phyloP scores from a whole-genome alignment of 2,329 filamentous ascomycete species.

The Phialemonium atrogriseum region DNA sequence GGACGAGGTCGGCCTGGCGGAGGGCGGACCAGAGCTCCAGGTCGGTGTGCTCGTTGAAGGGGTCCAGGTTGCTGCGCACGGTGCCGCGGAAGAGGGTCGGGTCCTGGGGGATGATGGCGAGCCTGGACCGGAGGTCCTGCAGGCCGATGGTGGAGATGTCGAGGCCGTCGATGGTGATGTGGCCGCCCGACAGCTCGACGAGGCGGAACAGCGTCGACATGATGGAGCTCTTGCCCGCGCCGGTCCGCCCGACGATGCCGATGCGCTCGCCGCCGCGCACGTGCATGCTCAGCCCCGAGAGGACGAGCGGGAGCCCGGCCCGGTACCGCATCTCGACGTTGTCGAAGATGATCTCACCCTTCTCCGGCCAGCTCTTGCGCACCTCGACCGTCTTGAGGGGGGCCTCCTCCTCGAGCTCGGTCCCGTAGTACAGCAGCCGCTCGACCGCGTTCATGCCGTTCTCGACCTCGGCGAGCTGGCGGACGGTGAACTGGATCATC shows the following conservation, averaged over 20 bases:
- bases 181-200: slow-evolving; percentile 54
- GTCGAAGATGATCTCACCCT: slow-evolving; percentile 71
- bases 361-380: slow-evolving; percentile 71
- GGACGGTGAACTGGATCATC: slow-evolving; percentile 92
- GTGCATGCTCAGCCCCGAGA: slow-evolving; percentile 63
- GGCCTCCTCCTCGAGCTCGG: slow-evolving; percentile 79
- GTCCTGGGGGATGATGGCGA: slow-evolving; percentile 80
- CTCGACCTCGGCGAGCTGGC: slow-evolving; percentile 90
- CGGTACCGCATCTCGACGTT: slow-evolving; percentile 75
- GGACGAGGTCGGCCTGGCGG: slow-evolving; percentile 66
- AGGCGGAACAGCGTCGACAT: slow-evolving; percentile 77
- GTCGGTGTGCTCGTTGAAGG: slow-evolving; percentile 71
- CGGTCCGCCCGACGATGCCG: slow-evolving; percentile 73
- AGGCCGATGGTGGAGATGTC: slow-evolving; percentile 68
- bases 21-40: slow-evolving; percentile 71
- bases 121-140: slow-evolving; percentile 64
- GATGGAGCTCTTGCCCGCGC: slow-evolving; percentile 76
- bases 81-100: slow-evolving; percentile 77
- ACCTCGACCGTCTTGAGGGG: slow-evolving; percentile 71
- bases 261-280: slow-evolving; percentile 70
- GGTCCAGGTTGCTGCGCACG: slow-evolving; percentile 71
- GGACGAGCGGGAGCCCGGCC: slow-evolving; percentile 60
- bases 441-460: slow-evolving; percentile 98
- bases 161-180: slow-evolving; percentile 56
- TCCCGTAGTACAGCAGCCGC: slow-evolving; percentile 83